Conservation (phyloP, 2,329 filamentous ascomycete genomes). For the Pseudogymnoascus sp. region DNA sequence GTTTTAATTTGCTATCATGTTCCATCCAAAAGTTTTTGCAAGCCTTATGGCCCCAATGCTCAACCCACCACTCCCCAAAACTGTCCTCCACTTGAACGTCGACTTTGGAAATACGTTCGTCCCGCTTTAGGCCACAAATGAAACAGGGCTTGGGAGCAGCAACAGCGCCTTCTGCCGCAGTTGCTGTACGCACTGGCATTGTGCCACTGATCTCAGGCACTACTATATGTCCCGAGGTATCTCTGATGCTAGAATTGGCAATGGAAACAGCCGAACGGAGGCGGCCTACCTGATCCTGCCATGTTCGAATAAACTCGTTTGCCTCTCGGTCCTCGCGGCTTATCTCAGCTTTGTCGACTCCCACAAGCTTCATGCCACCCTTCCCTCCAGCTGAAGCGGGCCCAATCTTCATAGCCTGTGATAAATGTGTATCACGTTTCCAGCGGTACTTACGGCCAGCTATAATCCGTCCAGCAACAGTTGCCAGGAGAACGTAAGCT, state of each 20-base stretch:
- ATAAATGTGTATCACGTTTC: slow-evolving; percentile 79
- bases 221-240: slow-evolving; percentile 26
- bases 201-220: slow-evolving; percentile 66
- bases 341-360: slow-evolving; percentile 76
- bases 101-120: slow-evolving; percentile 68
- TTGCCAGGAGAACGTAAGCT: slow-evolving; percentile 55
- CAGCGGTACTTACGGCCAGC: slow-evolving; percentile 80
- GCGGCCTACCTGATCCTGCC: slow-evolving; percentile 68
- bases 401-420: slow-evolving; percentile 81
- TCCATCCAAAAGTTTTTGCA: slow-evolving; percentile 82
- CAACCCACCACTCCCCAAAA: slow-evolving; percentile 95
- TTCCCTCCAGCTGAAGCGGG: slow-evolving; percentile 65
- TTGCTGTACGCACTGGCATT: slow-evolving; percentile 61
- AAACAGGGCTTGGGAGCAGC: slow-evolving; percentile 70
- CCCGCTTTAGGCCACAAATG: slow-evolving; percentile 79
- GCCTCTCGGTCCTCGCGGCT: slow-evolving; percentile 78
- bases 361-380: slow-evolving; percentile 85
- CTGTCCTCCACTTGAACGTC: slow-evolving; percentile 71
- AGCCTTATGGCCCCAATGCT: slow-evolving; percentile 73
- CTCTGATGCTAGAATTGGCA: slow-evolving; percentile 42
- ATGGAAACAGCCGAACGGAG: slow-evolving; percentile 65
- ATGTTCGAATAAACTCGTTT: slow-evolving; percentile 65
- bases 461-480: slow-evolving; percentile 70
- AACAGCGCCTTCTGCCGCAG: slow-evolving; percentile 55
- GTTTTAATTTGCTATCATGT: slow-evolving; percentile 62